Conservation (phyloP, 2,329 filamentous ascomycete genomes). For the Colletotrichum liriopes region DNA sequence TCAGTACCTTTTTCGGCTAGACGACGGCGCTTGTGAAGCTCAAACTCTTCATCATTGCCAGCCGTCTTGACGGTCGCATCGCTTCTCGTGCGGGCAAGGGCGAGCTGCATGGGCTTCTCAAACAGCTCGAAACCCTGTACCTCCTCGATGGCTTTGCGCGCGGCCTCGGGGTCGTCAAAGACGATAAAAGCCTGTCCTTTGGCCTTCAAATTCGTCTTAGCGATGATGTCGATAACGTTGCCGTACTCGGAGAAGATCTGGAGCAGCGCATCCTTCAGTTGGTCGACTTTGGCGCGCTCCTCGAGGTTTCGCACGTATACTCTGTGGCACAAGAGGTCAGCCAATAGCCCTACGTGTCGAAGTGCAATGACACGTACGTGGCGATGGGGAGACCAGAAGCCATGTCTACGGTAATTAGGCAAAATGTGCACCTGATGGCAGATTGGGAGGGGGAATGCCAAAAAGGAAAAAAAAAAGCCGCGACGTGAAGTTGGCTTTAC, state of each 20-base stretch:
- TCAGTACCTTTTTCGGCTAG: constrained; percentile 88
- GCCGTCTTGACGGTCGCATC: constrained; percentile 87
- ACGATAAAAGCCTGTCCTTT: constrained; percentile 98
- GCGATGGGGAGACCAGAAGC: constrained; percentile 66
- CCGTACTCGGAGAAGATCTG: constrained; percentile 93
- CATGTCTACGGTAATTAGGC: constrained; percentile 48
- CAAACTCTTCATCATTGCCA: constrained; percentile 85
- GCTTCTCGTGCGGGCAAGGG: constrained; percentile 85
- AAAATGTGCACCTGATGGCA: background rate
- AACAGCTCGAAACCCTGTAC: constrained; percentile 94
- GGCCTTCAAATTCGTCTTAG: constrained; percentile 90
- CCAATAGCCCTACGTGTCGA: constrained; percentile 67
- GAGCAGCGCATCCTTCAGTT: constrained; percentile 79
- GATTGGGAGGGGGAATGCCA: background rate
- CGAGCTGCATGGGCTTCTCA: constrained; percentile 89
- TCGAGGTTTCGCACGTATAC: constrained; percentile 88
- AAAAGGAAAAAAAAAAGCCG: background rate
- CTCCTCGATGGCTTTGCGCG: constrained; percentile 86
- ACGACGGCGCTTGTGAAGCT: constrained; percentile 86
- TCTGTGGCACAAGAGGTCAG: constrained; percentile 60
- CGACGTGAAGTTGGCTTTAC: background rate
- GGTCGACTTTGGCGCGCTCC: constrained; percentile 88
- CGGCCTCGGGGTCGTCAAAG: constrained; percentile 86
- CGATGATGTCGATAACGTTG: constrained; percentile 85
- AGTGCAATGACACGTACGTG: constrained; percentile 84